Evolutionary conservation across 2,329 filamentous ascomycete species (phyloP).

Genomic region (Botrytis squamosa): DNA sequence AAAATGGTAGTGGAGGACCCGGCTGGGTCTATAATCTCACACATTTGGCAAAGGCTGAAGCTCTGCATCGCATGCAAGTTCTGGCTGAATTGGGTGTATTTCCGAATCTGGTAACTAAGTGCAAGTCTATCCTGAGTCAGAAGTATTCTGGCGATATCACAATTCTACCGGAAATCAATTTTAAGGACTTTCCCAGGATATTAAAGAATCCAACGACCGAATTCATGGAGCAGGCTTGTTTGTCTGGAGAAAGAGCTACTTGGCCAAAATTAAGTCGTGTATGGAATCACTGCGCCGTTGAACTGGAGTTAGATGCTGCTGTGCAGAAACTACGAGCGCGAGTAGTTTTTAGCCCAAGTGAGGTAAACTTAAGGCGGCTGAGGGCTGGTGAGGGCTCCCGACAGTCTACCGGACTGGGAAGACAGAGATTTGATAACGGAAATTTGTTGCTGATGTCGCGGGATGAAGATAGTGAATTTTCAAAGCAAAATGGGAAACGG

Average conservation of each 20-base stretch:
- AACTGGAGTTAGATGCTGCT: conserved; percentile 76
- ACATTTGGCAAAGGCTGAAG: conserved; percentile 73
- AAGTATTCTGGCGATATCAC: conserved; percentile 95
- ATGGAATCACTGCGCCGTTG: conserved; percentile 82
- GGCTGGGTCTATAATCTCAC: conserved; percentile 66
- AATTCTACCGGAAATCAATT: conserved; percentile 77
- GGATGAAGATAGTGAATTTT: conserved; percentile 22
- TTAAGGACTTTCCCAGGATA: conserved; percentile 71
- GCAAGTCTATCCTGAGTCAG: conserved; percentile 78
- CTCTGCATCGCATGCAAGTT: conserved; percentile 76
- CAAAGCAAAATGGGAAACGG: conserved; percentile 9
- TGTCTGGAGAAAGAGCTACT: conserved; percentile 79
- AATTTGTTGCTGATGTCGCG: conserved; percentile 20
- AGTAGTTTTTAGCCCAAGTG: conserved; percentile 46
- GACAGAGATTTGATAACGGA: conserved; percentile 33
- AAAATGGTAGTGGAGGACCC: conserved; percentile 34
- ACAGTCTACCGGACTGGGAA: conserved; percentile 21
- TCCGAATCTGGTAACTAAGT: conserved; percentile 75
- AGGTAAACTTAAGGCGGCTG: conserved; percentile 38
- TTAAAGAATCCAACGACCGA: conserved; percentile 81
- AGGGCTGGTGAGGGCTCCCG: conserved; percentile 25
- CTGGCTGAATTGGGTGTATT: conserved; percentile 78
- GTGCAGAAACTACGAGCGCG: conserved; percentile 67
- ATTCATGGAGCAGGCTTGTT: conserved; percentile 79
- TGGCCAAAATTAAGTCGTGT: conserved; percentile 89